phyloP scores from a whole-genome alignment of 2,329 filamentous ascomycete species.

The Aschersonia sp. region DNA sequence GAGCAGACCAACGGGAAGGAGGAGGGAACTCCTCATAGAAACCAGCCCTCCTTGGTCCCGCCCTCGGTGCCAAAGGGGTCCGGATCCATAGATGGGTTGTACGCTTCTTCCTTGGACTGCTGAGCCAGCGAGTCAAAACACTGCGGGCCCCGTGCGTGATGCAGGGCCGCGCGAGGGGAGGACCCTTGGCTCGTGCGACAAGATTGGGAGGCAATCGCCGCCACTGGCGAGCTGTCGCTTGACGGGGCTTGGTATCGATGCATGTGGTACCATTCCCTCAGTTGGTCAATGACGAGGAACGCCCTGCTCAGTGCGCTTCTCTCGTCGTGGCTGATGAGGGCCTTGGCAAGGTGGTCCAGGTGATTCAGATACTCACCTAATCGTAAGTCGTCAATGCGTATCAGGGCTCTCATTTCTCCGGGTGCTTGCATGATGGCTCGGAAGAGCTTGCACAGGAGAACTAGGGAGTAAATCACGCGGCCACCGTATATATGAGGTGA shows the following conservation, averaged over 20 bases:
- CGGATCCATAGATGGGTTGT: no score
- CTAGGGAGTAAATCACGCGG: constrained; percentile 1
- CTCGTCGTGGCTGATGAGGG: not conserved
- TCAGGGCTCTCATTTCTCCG: not conserved
- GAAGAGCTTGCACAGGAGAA: constrained; percentile 3
- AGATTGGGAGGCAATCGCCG: not conserved
- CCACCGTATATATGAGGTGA: constrained; percentile 3
- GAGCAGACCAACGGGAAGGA: no score
- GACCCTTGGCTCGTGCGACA: no score
- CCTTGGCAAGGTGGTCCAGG: not conserved
- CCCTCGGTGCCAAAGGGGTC: no score
- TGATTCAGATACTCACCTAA: constrained; percentile 1
- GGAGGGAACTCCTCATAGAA: not conserved
- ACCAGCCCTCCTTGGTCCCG: no score
- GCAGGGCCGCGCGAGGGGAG: no score
- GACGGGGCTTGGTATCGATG: not conserved
- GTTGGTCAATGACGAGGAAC: constrained; percentile 1
- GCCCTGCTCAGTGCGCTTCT: not conserved
- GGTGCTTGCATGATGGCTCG: not conserved
- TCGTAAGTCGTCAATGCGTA: constrained; percentile 1
- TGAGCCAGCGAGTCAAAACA: no score
- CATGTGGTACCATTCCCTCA: constrained; percentile 1
- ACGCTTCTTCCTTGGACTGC: no score
- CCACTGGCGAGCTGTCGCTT: not conserved
- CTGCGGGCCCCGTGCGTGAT: no score